These are phyloP conservation scores for Trifolium dubium DNA, from an alignment of 306 rosid species.

Conservation along the genomic window DNA sequence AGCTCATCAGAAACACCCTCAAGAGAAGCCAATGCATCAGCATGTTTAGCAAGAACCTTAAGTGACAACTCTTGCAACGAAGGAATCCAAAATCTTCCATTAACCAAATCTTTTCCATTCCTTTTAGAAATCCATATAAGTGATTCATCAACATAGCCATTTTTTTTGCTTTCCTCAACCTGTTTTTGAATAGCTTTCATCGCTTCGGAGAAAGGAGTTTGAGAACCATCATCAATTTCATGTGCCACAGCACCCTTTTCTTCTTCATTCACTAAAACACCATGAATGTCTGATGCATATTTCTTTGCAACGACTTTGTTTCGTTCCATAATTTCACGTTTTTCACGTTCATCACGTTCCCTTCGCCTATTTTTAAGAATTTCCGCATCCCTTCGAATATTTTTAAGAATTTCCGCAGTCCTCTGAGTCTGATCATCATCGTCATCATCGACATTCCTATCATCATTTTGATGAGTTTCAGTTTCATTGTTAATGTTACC, in stretches of 20 bases:
- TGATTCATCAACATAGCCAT: not conserved
- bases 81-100: conserved; percentile 46
- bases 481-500: not conserved
- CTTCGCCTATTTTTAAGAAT: too few relatives aligned
- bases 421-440: not conserved
- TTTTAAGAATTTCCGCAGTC: too few relatives aligned
- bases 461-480: not conserved
- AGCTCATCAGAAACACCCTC: conserved; percentile 65
- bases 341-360: too few relatives aligned
- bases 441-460: not conserved
- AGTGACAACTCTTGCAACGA: conserved; percentile 65
- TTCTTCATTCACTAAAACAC: not conserved
- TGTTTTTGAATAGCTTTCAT: conserved; percentile 52
- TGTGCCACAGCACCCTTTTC: not conserved
- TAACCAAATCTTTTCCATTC: not conserved
- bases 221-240: conserved; percentile 46
- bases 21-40: conserved; percentile 70
- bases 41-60: conserved; percentile 57
- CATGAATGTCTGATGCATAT: not conserved
- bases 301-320: not conserved
- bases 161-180: not conserved
- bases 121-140: conserved; percentile 55
- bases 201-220: conserved; percentile 73
- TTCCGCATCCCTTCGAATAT: too few relatives aligned
- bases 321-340: too few relatives aligned